A percentile compares a stretch with the other conserved stretches of the same genome.
Conservation (phyloP, 2,329 filamentous ascomycete genomes). For the Bisporella sp. region DNA sequence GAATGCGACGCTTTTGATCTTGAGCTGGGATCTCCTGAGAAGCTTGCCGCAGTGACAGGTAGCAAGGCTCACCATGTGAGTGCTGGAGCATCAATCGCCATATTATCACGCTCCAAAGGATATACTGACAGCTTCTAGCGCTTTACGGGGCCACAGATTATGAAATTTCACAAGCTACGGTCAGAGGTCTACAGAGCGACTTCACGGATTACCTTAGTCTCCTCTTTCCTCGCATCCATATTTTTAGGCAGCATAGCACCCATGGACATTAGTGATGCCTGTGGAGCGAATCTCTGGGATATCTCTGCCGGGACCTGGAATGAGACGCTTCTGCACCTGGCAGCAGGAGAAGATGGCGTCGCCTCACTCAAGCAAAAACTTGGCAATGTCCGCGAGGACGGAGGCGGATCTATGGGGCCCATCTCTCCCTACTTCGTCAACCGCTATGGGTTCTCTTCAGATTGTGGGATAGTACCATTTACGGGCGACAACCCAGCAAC, state of each 20-base stretch:
- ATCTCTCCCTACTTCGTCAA: slow-evolving; percentile 73
- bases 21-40: slow-evolving; percentile 56
- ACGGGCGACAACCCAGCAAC: slow-evolving; percentile 96
- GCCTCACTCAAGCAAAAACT: slow-evolving; percentile 69
- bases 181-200: slow-evolving; percentile 77
- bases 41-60: slow-evolving; percentile 73
- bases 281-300: slow-evolving; percentile 96
- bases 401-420: slow-evolving; percentile 68
- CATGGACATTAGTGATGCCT: slow-evolving; percentile 89
- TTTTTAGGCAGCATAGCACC: slow-evolving; percentile 81
- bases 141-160: slow-evolving; percentile 95
- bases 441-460: slow-evolving; percentile 68
- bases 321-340: slow-evolving; percentile 65
- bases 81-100: slow-evolving; percentile 6
- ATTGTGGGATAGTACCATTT: slow-evolving; percentile 76
- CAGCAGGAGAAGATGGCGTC: slow-evolving; percentile 52
- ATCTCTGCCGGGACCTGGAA: slow-evolving; percentile 69
- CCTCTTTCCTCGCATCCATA: slow-evolving; percentile 87
- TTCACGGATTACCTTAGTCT: slow-evolving; percentile 83
- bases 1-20: slow-evolving; percentile 87
- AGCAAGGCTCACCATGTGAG: slow-evolving; percentile 91
- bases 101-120: background rate
- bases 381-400: slow-evolving; percentile 72
- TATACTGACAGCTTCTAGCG: slow-evolving; percentile 44
- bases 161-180: slow-evolving; percentile 74